Evolutionary conservation across 768 basidiomycete species (phyloP).

Genomic region (Mycena polygramma): DNA sequence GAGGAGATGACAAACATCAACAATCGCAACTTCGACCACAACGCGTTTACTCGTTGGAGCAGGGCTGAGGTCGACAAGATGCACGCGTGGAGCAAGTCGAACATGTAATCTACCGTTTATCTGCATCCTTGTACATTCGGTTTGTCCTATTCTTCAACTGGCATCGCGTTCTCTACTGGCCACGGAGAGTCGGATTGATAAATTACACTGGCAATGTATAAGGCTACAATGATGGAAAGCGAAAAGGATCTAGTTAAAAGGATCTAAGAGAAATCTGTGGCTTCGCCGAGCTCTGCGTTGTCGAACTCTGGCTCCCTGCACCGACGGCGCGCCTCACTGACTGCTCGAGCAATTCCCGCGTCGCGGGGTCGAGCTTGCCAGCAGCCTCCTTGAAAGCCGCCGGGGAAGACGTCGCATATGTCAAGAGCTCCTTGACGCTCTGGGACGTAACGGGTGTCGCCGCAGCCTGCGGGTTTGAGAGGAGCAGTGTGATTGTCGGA

Average conservation of each 20-base stretch:
- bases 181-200: neutral
- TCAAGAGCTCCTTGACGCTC: slow-evolving; percentile 75
- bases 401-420: slow-evolving; percentile 79
- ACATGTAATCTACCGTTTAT: neutral
- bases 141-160: too few relatives aligned
- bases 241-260: slow-evolving; percentile 57
- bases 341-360: slow-evolving; percentile 76
- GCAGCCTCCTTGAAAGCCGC: slow-evolving; percentile 89
- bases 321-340: slow-evolving; percentile 84
- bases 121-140: too few relatives aligned
- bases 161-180: too few relatives aligned
- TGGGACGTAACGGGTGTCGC: slow-evolving; percentile 65
- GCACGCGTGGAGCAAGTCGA: slow-evolving; percentile 24
- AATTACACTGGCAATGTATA: slow-evolving; percentile 25
- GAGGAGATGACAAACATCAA: slow-evolving; percentile 30
- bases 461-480: slow-evolving; percentile 63
- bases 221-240: slow-evolving; percentile 18
- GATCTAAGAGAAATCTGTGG: slow-evolving; percentile 86
- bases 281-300: slow-evolving; percentile 58
- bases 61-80: slow-evolving; percentile 29
- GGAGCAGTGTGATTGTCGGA: slow-evolving; percentile 79
- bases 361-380: slow-evolving; percentile 68
- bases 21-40: slow-evolving; percentile 31
- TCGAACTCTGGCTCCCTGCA: slow-evolving; percentile 48
- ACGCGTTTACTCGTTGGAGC: slow-evolving; percentile 25